Base-by-base conservation (phyloP, 441 rosid species). In the Brassica hybrid region DNA sequence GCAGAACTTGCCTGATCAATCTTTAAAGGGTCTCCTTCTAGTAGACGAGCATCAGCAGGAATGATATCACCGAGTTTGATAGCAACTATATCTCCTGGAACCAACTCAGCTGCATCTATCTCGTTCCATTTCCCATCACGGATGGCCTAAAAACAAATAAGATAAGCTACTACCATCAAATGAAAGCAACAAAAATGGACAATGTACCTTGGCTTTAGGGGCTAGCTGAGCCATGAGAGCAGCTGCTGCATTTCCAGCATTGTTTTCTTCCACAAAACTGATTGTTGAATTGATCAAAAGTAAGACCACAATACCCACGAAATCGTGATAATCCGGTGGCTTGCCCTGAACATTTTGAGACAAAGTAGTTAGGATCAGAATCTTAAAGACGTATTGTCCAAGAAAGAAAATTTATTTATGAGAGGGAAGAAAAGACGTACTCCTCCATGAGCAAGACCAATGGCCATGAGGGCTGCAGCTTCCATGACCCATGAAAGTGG, bases 201-300 rank as follows among this genome's bases (percentile, higher is more conserved):
- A 67, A 50, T 6, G 60, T 52, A 85, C 89, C 90, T 86, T 89
- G 1, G 89, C 90, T 82, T 84, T 89, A 23, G 90, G 90, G 74
- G 90, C 90, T 72, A 89, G 75, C 10, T 88, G 86, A 65, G 93
- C 93, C 93, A 87, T 89, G 48, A 89, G 88, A 62, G 93, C 89
- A 30, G 93, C 89, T 16, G 93, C 89, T 17, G 93, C 93, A 62
- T 89, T 89, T 67, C 90, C 93, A 1, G 90, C 90, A 67, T 87
- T 89, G 86, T 86, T 87, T 81, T 89, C 93, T 81, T 87, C 90
- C 14, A 86, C 48, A 34, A 87, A 89, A 66, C 91, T 87, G 85
- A 87, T 87, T 61, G 93, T 84, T 25, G 90, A 89, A 62, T 89
- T 89, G 64, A 89, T 82, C 65, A 80, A 10, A 23, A 89, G 89